phyloP scores from a whole-genome alignment of 2,329 filamentous ascomycete species.

The Ophiostoma quercus region DNA sequence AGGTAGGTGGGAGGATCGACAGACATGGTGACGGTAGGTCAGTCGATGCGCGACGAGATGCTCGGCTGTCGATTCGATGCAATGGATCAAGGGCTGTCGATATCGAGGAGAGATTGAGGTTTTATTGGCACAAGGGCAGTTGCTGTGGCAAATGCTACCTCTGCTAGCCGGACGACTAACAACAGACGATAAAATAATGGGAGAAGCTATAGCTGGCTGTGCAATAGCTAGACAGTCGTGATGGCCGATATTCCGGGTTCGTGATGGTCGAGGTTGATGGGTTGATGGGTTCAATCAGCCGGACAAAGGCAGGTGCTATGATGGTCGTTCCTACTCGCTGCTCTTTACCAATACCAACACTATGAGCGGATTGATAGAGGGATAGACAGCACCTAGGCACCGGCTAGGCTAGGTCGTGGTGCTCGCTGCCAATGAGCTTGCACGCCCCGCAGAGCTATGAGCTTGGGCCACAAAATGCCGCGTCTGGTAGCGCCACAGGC shows the following conservation, averaged over 20 bases:
- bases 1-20: constrained; percentile 86
- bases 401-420: background rate
- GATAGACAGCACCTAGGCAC: constrained; percentile 14
- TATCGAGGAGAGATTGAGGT: background rate
- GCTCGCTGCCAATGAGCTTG: constrained; percentile 20
- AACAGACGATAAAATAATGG: background rate
- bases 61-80: background rate
- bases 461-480: constrained; percentile 29
- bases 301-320: constrained; percentile 5
- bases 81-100: background rate
- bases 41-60: background rate
- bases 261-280: constrained; percentile 15
- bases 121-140: background rate
- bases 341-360: background rate
- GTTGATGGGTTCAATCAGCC: constrained; percentile 13
- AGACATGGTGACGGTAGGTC: constrained; percentile 57
- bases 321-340: background rate
- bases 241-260: background rate
- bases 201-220: background rate
- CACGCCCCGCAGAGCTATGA: constrained; percentile 25
- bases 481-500: constrained; percentile 23
- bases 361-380: constrained; percentile 23
- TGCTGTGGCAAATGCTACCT: background rate
- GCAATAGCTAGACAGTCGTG: background rate
- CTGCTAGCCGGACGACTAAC: background rate